Evolutionary conservation across 129 eudicot species (phyloP), one percentile per base, ranked within the genome.

Genomic region (Daucus carota): DNA sequence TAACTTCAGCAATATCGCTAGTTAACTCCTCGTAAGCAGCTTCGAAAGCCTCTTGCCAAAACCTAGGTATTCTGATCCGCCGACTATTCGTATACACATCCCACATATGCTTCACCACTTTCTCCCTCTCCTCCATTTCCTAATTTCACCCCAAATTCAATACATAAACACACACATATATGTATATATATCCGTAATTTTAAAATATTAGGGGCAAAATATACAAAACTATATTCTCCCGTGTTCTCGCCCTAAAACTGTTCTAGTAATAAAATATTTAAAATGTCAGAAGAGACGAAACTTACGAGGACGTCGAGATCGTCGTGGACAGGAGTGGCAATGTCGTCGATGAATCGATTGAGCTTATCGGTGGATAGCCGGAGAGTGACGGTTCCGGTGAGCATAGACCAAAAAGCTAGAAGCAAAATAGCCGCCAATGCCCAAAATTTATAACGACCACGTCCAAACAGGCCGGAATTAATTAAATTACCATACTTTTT

Each of bases 111-210:
- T 87, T 89, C 90, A 93, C 97, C 80, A 91, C 80, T 78, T 90
- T 93, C 86, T 93, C 98, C 74, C 98, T 85, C 81, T 93, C 97
- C 89, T 93, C 98, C 83, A 93, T 83, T 82, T 93, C 98, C 98
- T 92, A 66, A 14, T 38, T 78, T 47, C 60, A 62, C 8, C 57
- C 42, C 48, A 70, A 41, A 60, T 46, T 62, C 6, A 69, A 26
- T 20, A 29, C 29, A 54, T 2, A 22, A 1, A 54, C 28, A n/a
- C 63, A 54, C 63, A 22, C n/a, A n/a, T n/a, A n/a, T n/a, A n/a
- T n/a, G n/a, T n/a, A n/a, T n/a, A n/a, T n/a, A n/a, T n/a, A n/a
- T n/a, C n/a, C n/a, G n/a, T n/a, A n/a, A n/a, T n/a, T n/a, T n/a
- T n/a, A n/a, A n/a, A n/a, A n/a, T n/a, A n/a, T n/a, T n/a, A n/a